Percentiles rank a stretch among this genome's conserved stretches.
Conservation (phyloP, 371 early-diverging fungal genomes). For the Apophysomyces sp. region DNA sequence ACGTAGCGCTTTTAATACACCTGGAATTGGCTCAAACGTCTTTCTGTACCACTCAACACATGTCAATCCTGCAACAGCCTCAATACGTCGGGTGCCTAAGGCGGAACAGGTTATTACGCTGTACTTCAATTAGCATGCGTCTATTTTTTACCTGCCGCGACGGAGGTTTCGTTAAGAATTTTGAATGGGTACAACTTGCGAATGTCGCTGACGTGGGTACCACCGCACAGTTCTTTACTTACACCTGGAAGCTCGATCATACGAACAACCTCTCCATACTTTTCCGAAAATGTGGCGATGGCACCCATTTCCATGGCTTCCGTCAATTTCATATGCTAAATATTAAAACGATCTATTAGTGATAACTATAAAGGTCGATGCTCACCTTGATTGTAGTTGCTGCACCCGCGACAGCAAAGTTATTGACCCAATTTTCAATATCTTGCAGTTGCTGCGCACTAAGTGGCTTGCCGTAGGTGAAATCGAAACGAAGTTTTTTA, state of each 20-base stretch:
- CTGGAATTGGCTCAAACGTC: constrained; percentile 45
- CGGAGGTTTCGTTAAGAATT: constrained; percentile 65
- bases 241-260: constrained; percentile 59
- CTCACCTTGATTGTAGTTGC: constrained; percentile 41
- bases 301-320: constrained; percentile 67
- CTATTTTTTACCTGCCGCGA: constrained; percentile 59
- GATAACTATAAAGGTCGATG: background rate
- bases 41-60: constrained; percentile 54
- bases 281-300: constrained; percentile 68
- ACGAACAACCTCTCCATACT: constrained; percentile 66
- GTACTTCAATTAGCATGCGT: background rate
- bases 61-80: constrained; percentile 70
- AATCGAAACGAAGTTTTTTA: constrained; percentile 69
- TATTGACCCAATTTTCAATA: constrained; percentile 67
- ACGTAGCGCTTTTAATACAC: constrained; percentile 41
- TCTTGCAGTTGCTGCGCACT: constrained; percentile 45
- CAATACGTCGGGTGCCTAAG: constrained; percentile 72
- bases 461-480: constrained; percentile 64
- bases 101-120: background rate
- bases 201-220: constrained; percentile 71
- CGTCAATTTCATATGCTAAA: constrained; percentile 53
- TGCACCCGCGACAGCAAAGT: constrained; percentile 42
- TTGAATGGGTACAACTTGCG: constrained; percentile 69
- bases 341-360: background rate
- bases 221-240: constrained; percentile 75